phyloP scores from a whole-genome alignment of 768 basidiomycete species.

The Psilocybe sp. region DNA sequence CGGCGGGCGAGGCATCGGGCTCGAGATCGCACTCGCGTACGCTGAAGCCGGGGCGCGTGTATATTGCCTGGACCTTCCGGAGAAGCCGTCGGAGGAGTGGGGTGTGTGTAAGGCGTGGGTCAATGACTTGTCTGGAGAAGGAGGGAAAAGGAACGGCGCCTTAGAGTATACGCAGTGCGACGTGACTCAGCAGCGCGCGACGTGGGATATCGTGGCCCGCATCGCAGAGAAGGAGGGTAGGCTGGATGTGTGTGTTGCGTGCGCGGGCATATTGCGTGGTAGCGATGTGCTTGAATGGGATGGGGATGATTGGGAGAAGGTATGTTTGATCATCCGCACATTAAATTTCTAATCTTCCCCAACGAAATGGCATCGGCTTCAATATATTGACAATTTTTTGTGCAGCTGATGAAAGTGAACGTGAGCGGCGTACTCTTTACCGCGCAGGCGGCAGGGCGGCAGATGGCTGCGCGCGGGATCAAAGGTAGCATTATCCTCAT shows the following conservation, averaged over 20 bases:
- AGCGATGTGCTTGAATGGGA: slow-evolving; percentile 56
- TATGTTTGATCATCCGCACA: too few species aligned
- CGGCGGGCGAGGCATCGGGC: too few species aligned
- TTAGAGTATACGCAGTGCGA: slow-evolving; percentile 52
- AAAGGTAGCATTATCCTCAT: slow-evolving; percentile 57
- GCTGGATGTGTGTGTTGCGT: slow-evolving; percentile 64
- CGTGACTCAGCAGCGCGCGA: slow-evolving; percentile 51
- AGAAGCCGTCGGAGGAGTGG: slow-evolving; percentile 47
- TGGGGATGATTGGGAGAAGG: slow-evolving; percentile 52
- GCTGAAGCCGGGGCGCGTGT: too few species aligned
- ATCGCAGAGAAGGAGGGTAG: slow-evolving; percentile 59
- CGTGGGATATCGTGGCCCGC: slow-evolving; percentile 44
- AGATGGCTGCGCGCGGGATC: slow-evolving; percentile 48
- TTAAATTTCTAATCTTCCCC: too few species aligned
- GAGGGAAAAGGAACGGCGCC: slow-evolving; percentile 17
- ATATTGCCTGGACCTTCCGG: slow-evolving; percentile 45
- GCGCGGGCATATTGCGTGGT: slow-evolving; percentile 57
- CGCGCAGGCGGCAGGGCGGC: slow-evolving; percentile 56
- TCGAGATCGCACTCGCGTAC: too few species aligned
- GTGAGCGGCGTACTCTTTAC: slow-evolving; percentile 56
- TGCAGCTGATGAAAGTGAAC: slow-evolving; percentile 53
- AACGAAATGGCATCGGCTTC: too few species aligned
- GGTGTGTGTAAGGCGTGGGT: slow-evolving; percentile 44
- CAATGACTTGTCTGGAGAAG: slow-evolving; percentile 20
- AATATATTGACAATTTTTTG: background rate